A percentile compares a stretch with the other conserved stretches of the same genome.
Evolutionary conservation across 768 basidiomycete genomes (phyloP).

Genomic region (Sporobolomyces roseus): DNA sequence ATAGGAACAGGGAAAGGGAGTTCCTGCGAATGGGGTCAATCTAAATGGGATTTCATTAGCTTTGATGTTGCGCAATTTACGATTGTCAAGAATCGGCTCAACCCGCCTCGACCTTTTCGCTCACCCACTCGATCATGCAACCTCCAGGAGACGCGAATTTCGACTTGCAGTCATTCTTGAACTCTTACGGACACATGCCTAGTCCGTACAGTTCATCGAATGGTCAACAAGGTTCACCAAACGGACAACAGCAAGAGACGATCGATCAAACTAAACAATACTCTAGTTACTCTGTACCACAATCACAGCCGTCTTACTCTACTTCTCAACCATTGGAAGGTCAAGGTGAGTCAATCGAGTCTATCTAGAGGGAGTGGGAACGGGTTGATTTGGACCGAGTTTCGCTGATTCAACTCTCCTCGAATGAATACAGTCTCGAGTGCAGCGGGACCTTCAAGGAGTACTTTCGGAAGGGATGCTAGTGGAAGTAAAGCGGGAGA

Average conservation of each 20-base stretch:
- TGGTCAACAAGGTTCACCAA: neutral
- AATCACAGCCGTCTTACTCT: neutral
- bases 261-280: too few species aligned
- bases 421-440: conserved; percentile 1
- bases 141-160: neutral
- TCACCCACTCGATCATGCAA: neutral
- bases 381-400: too few species aligned
- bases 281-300: neutral
- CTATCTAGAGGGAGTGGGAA: too few species aligned
- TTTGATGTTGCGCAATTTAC: too few species aligned
- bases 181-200: conserved; percentile 3
- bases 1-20: too few species aligned
- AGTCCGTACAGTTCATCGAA: neutral
- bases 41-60: too few species aligned
- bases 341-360: neutral
- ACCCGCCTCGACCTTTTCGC: too few species aligned
- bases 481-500: neutral
- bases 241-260: neutral
- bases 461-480: neutral
- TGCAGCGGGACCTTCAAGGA: conserved; percentile 12
- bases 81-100: too few species aligned
- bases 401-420: neutral
- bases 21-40: neutral
- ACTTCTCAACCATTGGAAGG: neutral
- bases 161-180: conserved; percentile 10